Conservation (phyloP, 2,329 filamentous ascomycete genomes). For the Amylocarpus encephaloides region DNA sequence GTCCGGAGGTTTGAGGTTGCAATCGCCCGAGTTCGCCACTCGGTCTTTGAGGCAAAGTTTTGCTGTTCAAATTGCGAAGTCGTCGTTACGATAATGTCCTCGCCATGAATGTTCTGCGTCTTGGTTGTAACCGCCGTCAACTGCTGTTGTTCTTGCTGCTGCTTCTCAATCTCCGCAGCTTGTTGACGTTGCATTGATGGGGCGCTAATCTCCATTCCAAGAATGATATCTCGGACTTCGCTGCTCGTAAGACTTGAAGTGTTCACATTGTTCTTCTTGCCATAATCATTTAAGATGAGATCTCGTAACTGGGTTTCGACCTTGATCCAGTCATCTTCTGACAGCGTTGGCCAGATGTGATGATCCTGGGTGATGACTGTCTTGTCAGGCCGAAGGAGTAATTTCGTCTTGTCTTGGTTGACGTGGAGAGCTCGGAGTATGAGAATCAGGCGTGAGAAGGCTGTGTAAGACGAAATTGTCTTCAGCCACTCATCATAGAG, state of each 20-base stretch:
- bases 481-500: constrained; percentile 98
- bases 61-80: constrained; percentile 98
- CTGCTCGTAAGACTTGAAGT: constrained; percentile 93
- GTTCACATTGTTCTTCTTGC: constrained; percentile 99
- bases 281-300: constrained; percentile 95
- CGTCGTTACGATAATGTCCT: constrained; percentile 97
- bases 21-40: constrained; percentile 95
- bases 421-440: constrained; percentile 94
- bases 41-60: constrained; percentile 96
- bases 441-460: constrained; percentile 89
- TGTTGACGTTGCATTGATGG: constrained; percentile 98
- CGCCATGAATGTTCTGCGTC: constrained; percentile 93
- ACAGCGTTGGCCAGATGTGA: constrained; percentile 94
- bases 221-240: constrained; percentile 95
- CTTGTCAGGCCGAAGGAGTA: constrained; percentile 92
- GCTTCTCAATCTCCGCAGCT: constrained; percentile 97
- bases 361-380: constrained; percentile 97
- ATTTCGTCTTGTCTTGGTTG: constrained; percentile 97
- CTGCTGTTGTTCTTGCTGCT: constrained; percentile 94
- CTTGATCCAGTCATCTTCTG: constrained; percentile 98
- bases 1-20: constrained; percentile 93
- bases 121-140: constrained; percentile 96
- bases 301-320: constrained; percentile 96
- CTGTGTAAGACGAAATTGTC: constrained; percentile 96
- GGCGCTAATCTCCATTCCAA: constrained; percentile 99